These are phyloP conservation scores for Vitis vinifera DNA, from an alignment of 164 flowering plant genomes.

Conservation along the genomic window DNA sequence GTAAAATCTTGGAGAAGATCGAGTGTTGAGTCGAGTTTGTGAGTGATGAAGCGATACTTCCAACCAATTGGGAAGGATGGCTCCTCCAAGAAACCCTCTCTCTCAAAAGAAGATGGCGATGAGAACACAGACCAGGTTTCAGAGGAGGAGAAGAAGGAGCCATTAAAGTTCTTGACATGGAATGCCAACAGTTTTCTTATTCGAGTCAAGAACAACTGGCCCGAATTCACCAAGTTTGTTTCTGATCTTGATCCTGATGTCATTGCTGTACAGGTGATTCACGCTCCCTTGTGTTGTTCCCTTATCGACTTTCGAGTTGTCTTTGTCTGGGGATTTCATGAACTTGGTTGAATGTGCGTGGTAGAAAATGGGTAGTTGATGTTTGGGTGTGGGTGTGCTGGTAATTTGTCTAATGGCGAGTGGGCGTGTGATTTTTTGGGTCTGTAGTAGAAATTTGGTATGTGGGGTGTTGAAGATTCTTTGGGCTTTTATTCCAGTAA, in stretches of 20 bases:
- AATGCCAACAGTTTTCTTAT: constrained; percentile 94
- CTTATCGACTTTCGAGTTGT: not conserved
- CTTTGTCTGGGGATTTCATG: not conserved
- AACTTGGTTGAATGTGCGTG: constrained; percentile 7
- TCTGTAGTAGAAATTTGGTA: not conserved
- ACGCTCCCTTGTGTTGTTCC: not conserved
- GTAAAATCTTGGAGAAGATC: too few species aligned
- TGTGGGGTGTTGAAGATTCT: not conserved
- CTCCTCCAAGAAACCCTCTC: constrained; percentile 57
- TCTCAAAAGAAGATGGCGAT: constrained; percentile 27
- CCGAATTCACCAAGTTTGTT: constrained; percentile 70
- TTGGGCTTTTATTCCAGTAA: too few species aligned
- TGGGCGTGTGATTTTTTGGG: constrained; percentile 5
- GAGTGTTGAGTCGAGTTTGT: not conserved
- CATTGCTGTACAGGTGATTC: constrained; percentile 82
- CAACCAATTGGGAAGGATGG: constrained; percentile 79
- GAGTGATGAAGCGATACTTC: constrained; percentile 83
- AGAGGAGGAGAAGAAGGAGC: constrained; percentile 43
- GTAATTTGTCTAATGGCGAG: not conserved
- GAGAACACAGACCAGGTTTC: constrained; percentile 4
- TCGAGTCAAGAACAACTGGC: constrained; percentile 85
- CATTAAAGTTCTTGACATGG: constrained; percentile 89
- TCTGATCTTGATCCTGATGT: constrained; percentile 75
- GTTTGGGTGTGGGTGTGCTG: not conserved
- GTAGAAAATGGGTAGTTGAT: not conserved